Base-by-base conservation (phyloP, 192 early-diverging fungal species). In the Backusella westeae region DNA sequence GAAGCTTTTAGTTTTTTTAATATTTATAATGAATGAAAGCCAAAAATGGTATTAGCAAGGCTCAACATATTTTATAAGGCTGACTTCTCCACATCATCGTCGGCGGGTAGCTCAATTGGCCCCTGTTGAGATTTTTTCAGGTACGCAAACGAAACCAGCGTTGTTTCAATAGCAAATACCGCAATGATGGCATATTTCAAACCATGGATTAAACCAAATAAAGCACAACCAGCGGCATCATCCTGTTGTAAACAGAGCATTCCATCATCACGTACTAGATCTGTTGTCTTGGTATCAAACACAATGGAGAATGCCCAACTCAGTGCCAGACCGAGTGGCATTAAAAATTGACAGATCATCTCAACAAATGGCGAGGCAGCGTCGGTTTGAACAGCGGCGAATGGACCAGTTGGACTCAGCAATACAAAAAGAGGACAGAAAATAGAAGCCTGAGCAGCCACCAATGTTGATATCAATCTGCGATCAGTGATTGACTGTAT, bases 241-340 rank as follows among this genome's bases (percentile, higher is more conserved):
- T 71, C 26, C 7, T 44, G 39, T 14, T 32, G 29, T 14, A 71
- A 71, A 14, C 70, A 71, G 8, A 69, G 7, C 15, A 19, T 26
- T 34, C 23, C 14, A 39, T 26, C 73, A 14, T 39, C 36, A 19
- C 41, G 34, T 19, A 67, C 67, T 26, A 75, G 34, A 34, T 63
- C 39, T n/a, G 41, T 67, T 32, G 68, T 76, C 34, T 59, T 76
- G 1, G 21, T 29, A 75, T 79, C 78, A 34, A 79, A 79, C 17
- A 79, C 32, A 23, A 79, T 75, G 14, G 73, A 79, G 32, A 79
- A 79, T 56, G 75, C 65, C 78, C 78, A 79, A 49, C 78, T 79
- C n/a, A 79, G 53, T 67, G 74, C 68, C 21, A 79, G 39, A 32
- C 74, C 78, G 9, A 79, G 36, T 34, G 78, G 73, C 69, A 79